Conservation (phyloP, 1,139 yeast species). For the Magnusiomyces clavatus region DNA sequence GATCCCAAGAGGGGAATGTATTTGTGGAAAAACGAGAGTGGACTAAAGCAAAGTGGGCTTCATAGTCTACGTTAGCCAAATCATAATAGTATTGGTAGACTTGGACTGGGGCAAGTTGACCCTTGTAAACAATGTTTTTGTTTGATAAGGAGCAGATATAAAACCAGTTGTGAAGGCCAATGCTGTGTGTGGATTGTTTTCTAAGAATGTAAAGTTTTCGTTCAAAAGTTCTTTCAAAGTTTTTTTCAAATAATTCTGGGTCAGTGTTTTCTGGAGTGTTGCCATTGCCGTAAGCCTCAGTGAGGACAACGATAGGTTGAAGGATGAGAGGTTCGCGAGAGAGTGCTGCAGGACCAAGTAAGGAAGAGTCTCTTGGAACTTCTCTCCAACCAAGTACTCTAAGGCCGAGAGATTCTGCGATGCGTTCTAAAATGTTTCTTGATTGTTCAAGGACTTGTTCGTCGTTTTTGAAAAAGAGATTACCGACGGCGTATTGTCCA, state of each 20-base stretch:
- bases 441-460: conserved; percentile 58
- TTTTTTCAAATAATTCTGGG: conserved; percentile 44
- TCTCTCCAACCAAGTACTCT: conserved; percentile 89
- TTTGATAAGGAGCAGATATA: conserved; percentile 89
- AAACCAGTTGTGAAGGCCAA: conserved; percentile 95
- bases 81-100: conserved; percentile 94
- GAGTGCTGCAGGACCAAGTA: conserved; percentile 89
- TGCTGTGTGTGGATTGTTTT: conserved; percentile 82
- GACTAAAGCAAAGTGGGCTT: conserved; percentile 92
- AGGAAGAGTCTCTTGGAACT: conserved; percentile 92
- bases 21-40: conserved; percentile 97
- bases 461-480: conserved; percentile 81
- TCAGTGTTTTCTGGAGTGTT: conserved; percentile 25
- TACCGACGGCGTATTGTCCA: conserved; percentile 94
- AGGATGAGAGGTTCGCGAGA: conserved; percentile 87
- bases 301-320: conserved; percentile 79
- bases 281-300: conserved; percentile 45
- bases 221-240: conserved; percentile 62
- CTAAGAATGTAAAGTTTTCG: conserved; percentile 78
- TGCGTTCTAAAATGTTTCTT: conserved; percentile 66
- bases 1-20: conserved; percentile 98
- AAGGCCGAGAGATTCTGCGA: conserved; percentile 70
- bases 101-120: conserved; percentile 94
- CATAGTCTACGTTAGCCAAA: conserved; percentile 82
- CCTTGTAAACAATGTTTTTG: conserved; percentile 91